phyloP scores from a whole-genome alignment of 306 rosid genomes.

The Notholithocarpus densiflorus region DNA sequence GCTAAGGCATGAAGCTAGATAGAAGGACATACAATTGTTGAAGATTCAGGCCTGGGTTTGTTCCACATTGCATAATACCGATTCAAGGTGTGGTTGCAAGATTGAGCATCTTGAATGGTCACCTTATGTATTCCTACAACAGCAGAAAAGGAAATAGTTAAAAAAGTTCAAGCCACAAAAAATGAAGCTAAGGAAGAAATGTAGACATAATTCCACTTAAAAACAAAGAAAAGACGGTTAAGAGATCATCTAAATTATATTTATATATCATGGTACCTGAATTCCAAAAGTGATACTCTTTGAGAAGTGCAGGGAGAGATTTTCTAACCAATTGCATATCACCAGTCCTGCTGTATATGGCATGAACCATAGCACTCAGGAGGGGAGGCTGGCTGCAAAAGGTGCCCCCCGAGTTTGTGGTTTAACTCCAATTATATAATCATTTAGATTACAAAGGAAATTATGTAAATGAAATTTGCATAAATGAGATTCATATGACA shows the following conservation, averaged over 20 bases:
- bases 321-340: constrained; percentile 57
- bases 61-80: constrained; percentile 92
- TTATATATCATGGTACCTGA: constrained; percentile 52
- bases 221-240: background rate
- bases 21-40: constrained; percentile 45
- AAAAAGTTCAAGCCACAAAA: constrained; percentile 6
- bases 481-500: background rate
- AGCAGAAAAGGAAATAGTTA: constrained; percentile 15
- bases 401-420: constrained; percentile 14
- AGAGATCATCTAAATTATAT: constrained; percentile 3
- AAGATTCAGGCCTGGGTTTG: constrained; percentile 84
- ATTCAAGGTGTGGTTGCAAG: constrained; percentile 49
- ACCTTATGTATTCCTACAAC: constrained; percentile 66
- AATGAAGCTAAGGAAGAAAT: constrained; percentile 2
- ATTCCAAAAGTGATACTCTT: constrained; percentile 85
- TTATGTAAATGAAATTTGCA: background rate
- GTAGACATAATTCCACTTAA: constrained; percentile 11
- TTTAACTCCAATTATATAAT: background rate
- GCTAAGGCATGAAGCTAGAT: constrained; percentile 3
- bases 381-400: constrained; percentile 94
- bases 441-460: background rate
- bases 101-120: constrained; percentile 51
- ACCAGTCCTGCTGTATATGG: constrained; percentile 58
- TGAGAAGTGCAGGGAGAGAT: constrained; percentile 74
- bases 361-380: constrained; percentile 81